Conservation (phyloP, 495 filamentous ascomycete species). For the Alectoria sarmentosa region DNA sequence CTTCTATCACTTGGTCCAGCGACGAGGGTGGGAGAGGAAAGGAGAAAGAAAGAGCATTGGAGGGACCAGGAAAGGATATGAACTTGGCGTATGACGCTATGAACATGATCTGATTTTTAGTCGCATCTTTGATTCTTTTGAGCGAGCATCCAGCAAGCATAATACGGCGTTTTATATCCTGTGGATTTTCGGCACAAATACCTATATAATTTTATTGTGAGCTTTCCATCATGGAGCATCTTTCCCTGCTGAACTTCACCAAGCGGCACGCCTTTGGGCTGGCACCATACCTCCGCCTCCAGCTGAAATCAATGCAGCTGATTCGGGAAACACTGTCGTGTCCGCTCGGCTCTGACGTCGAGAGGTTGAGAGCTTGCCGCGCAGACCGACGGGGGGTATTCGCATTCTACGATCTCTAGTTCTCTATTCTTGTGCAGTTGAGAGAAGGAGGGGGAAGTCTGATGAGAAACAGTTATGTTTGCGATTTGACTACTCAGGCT, state of each 20-base stretch:
- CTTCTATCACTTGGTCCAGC: constrained; percentile 26
- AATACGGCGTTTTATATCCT: neutral
- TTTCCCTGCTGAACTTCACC: neutral
- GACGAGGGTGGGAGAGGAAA: neutral
- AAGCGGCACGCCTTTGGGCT: neutral
- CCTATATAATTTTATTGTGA: neutral
- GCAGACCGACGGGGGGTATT: too few species aligned
- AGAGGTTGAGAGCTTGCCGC: too few species aligned
- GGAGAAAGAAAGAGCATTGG: neutral
- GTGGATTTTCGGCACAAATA: neutral
- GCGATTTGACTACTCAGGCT: too few species aligned
- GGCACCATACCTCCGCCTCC: neutral
- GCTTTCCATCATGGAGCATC: neutral
- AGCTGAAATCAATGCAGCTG: neutral
- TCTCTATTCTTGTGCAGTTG: too few species aligned
- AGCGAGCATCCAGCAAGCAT: neutral
- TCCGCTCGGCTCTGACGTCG: too few species aligned
- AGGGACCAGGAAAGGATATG: neutral
- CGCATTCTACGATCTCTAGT: too few species aligned
- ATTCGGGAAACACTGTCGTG: too few species aligned
- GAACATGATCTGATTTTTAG: constrained; percentile 15
- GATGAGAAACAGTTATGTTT: too few species aligned
- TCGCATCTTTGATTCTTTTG: neutral
- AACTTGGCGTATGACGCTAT: constrained; percentile 13
- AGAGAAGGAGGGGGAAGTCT: too few species aligned